These are phyloP conservation scores for Penicillium roqueforti DNA, from an alignment of 495 filamentous ascomycete species.

Conservation along the genomic window DNA sequence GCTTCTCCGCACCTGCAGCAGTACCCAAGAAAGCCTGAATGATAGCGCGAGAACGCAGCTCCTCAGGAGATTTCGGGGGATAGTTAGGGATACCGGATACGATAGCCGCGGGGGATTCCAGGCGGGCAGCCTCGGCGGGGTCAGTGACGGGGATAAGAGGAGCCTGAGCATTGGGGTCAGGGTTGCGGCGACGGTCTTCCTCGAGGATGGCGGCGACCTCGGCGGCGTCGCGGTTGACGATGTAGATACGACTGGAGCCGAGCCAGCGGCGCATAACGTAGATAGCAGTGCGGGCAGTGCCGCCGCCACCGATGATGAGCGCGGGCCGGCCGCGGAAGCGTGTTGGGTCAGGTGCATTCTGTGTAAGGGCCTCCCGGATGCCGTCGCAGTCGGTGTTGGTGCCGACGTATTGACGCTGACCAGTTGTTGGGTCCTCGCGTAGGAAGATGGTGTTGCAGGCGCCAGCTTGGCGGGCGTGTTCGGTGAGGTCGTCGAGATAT, in stretches of 20 bases:
- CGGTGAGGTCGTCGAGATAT: slow-evolving; percentile 63
- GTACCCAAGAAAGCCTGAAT: slow-evolving; percentile 51
- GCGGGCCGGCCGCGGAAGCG: slow-evolving; percentile 53
- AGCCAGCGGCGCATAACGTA: slow-evolving; percentile 66
- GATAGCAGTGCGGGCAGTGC: slow-evolving; percentile 64
- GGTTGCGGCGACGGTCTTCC: slow-evolving; percentile 41
- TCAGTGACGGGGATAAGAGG: slow-evolving; percentile 54
- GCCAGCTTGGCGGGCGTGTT: slow-evolving; percentile 62
- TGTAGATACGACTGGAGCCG: slow-evolving; percentile 60
- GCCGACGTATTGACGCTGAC: slow-evolving; percentile 51
- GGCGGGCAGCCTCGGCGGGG: slow-evolving; percentile 48
- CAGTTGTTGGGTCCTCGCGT: slow-evolving; percentile 36
- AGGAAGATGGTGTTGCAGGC: slow-evolving; percentile 73
- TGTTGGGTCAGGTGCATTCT: slow-evolving; percentile 45
- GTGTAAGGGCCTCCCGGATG: slow-evolving; percentile 62
- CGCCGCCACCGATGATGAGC: slow-evolving; percentile 63
- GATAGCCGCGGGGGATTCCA: slow-evolving; percentile 57
- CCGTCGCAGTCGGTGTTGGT: slow-evolving; percentile 77
- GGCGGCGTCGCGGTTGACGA: slow-evolving; percentile 60
- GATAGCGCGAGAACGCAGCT: slow-evolving; percentile 52
- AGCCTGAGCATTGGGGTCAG: slow-evolving; percentile 33
- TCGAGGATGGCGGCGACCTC: slow-evolving; percentile 62
- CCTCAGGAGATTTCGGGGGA: slow-evolving; percentile 54
- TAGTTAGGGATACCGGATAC: slow-evolving; percentile 70
- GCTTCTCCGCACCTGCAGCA: slow-evolving; percentile 22